Evolutionary conservation across 306 rosid species (phyloP), one percentile per base, ranked within the genome.

Genomic region (Neltuma alba): DNA sequence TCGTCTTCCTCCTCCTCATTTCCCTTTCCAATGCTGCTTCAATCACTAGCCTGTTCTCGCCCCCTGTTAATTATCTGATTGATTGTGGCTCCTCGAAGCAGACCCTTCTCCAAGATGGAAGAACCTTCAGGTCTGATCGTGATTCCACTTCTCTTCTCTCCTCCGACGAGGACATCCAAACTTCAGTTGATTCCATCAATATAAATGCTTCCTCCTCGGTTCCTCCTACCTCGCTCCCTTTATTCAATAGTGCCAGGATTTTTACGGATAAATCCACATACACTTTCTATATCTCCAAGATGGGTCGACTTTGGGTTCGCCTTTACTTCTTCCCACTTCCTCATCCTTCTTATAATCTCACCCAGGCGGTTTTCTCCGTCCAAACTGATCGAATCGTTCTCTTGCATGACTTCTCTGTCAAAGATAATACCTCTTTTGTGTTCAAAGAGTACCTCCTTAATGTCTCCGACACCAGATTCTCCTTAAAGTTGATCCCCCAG

Each of bases 271-370:
- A 85, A 41, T 88, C 98, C 21, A 82, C 80, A 10, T 94, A 82
- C 76, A 85, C 85, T 2, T 94, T 91, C 74, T 86, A 85, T 80
- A 85, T 94, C 40, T 81, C 97, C 34, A 81, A 85, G 33, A 14
- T 85, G 0, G 97, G 95, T 31, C 41, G 86, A 40, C 87, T 92
- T 72, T 94, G 92, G 90, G 25, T 94, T 73, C 97, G 98, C 20
- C 97, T 94, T 20, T 89, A 91, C 90, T 92, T 92, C 86, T 88
- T 76, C 80, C 91, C 97, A 33, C 82, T 94, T 38, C 76, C 82
- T 2, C 78, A 89, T 74, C 76, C 87, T 28, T 69, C 86, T 0
- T 87, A 82, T 28, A 85, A 92, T 85, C 91, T 94, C 30, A 64
- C 83, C 13, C 72, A 50, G 31, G 91, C 94, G 1, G 83, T 85